phyloP scores from a whole-genome alignment of 1,284 basidiomycete species.

The Trichosporon faecale region DNA sequence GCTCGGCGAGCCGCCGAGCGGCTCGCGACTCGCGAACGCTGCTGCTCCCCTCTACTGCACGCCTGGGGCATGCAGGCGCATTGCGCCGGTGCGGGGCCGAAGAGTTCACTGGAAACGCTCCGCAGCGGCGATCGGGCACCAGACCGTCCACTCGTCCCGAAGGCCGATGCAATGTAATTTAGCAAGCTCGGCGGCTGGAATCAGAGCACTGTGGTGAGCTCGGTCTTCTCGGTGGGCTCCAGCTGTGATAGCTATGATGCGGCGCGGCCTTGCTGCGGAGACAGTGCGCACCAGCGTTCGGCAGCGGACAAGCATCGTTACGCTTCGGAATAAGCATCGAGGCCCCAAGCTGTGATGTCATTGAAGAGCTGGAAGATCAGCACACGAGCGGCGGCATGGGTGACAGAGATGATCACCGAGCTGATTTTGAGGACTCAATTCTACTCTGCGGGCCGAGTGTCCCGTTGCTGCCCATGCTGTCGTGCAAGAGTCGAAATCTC shows the following conservation, averaged over 20 bases:
- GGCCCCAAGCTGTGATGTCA: neutral
- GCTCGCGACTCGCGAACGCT: neutral
- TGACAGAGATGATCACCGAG: neutral
- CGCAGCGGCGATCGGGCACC: neutral
- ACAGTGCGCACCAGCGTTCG: neutral
- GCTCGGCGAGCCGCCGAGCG: neutral
- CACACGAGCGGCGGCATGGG: neutral
- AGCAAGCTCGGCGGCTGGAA: neutral
- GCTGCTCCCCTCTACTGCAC: too few species aligned
- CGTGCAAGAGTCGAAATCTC: neutral
- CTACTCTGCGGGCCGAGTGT: neutral
- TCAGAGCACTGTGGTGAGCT: neutral
- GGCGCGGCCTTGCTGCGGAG: neutral
- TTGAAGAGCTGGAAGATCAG: neutral
- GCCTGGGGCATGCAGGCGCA: neutral
- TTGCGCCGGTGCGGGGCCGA: neutral
- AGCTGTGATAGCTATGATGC: neutral
- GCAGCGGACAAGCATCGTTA: neutral
- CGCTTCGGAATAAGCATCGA: neutral
- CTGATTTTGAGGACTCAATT: neutral
- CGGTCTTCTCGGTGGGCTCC: neutral
- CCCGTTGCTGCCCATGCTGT: neutral
- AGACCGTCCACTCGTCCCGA: neutral
- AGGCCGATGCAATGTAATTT: neutral
- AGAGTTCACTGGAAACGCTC: neutral